Base-by-base conservation (phyloP, 257 asterid genomes). In the Anisodus tanguticus region DNA sequence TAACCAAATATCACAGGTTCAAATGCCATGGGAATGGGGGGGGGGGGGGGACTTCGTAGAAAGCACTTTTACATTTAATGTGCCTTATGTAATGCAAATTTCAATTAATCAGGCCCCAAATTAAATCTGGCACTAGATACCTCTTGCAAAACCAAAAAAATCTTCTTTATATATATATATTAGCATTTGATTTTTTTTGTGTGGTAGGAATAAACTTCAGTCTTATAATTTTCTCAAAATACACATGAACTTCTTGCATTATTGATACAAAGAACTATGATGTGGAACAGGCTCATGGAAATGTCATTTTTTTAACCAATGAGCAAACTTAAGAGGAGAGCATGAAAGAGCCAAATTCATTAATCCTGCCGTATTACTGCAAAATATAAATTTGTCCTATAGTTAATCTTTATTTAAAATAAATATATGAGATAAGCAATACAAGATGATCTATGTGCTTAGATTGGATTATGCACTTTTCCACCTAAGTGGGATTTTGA, bases 401-500 rank as follows among this genome's bases (percentile, higher is more conserved):
- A 37, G 77, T 68, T 15, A n/a, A 19, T 74, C 5, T 74, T 74
- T 11, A 47, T 6, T 11, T 26, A 49, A 51, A 22, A 76, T 51
- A n/a, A 76, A 49, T 53, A 10, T 26, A 49, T 22, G n/a, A 51
- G 81, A 74, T 51, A 22, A 49, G 58, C 62, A 74, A 22, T 5
- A 59, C 26, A 59, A 51, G 63, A 22, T 76, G 63, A 76, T 51
- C 63, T 76, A 49, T 76, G 81, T 22, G 81, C 81, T 76, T 76
- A 76, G 81, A 76, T 49, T 76, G 81, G 63, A 51, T 76, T 76
- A 76, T 76, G 26, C 81, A 26, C 22, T 31, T 76, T 51, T 76
- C 8, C 51, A 51, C 62, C 63, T 3, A 76, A 51, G 63, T 76
- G 81, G 62, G 47, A 76, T 76, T 49, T 76, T 76, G 81, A 76